These are phyloP conservation scores for Warburgia ugandensis DNA, from an alignment of 164 flowering plant genomes.

Conservation along the genomic window DNA sequence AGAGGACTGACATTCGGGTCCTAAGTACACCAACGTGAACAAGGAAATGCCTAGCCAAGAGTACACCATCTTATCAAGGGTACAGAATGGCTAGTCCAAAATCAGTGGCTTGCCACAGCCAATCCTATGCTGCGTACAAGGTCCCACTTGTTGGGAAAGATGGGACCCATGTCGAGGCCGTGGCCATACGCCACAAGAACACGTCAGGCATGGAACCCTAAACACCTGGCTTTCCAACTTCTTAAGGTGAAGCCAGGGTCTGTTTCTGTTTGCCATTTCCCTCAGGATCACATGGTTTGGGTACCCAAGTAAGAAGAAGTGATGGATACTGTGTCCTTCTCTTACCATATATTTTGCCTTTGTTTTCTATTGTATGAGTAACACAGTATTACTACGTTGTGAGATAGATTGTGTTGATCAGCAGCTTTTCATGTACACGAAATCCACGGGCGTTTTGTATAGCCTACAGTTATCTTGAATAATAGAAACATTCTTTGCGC, in stretches of 20 bases:
- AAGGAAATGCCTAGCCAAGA: slow-evolving; percentile 10
- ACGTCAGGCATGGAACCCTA: slow-evolving; percentile 30
- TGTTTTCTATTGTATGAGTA: too few species aligned
- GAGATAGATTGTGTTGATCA: neutral
- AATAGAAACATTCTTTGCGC: neutral
- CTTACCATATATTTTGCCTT: too few species aligned
- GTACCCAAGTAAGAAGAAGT: neutral
- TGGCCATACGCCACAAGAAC: slow-evolving; percentile 23
- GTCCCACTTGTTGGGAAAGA: slow-evolving; percentile 23
- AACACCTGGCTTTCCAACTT: slow-evolving; percentile 26
- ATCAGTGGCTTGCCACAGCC: slow-evolving; percentile 21
- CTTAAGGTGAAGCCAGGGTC: slow-evolving; percentile 31
- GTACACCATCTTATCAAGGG: slow-evolving; percentile 10
- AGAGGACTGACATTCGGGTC: slow-evolving; percentile 14
- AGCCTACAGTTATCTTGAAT: neutral
- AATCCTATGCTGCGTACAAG: slow-evolving; percentile 17
- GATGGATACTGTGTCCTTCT: too few species aligned
- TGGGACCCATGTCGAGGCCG: slow-evolving; percentile 20
- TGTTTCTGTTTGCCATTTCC: slow-evolving; percentile 31
- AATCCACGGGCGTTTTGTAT: neutral
- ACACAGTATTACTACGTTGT: too few species aligned
- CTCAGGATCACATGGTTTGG: slow-evolving; percentile 25
- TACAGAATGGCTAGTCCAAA: slow-evolving; percentile 7
- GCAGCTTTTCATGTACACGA: neutral
- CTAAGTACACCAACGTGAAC: slow-evolving; percentile 8